These are phyloP conservation scores for Capronia epimyces DNA, from an alignment of 2,329 filamentous ascomycete genomes.

Conservation along the genomic window DNA sequence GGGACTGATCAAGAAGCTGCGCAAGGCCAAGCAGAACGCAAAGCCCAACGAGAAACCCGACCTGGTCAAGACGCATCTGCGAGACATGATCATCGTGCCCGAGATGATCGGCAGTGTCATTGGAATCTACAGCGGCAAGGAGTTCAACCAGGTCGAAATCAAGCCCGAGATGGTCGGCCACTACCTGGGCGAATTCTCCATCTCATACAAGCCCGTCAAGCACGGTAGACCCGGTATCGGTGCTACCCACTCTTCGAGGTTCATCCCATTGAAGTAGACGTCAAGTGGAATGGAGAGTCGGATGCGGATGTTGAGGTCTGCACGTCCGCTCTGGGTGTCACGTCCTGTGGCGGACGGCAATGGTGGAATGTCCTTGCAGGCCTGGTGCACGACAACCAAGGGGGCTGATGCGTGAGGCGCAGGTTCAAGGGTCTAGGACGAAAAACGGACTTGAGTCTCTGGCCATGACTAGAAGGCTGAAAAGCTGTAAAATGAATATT, in stretches of 20 bases:
- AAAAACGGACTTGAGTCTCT: not conserved
- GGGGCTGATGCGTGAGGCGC: not conserved
- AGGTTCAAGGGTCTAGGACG: not conserved
- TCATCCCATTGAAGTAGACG: slow-evolving; percentile 97
- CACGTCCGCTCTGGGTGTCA: too few relatives aligned
- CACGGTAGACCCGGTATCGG: slow-evolving; percentile 99
- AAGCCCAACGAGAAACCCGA: slow-evolving; percentile 99
- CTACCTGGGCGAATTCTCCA: slow-evolving; percentile 98
- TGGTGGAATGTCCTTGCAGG: not conserved
- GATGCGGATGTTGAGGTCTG: not conserved
- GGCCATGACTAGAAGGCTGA: slow-evolving; percentile 5
- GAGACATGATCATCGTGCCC: slow-evolving; percentile 99
- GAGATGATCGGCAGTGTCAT: slow-evolving; percentile 99
- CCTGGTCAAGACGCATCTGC: slow-evolving; percentile 97
- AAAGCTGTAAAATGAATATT: slow-evolving; percentile 2
- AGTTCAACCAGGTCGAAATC: slow-evolving; percentile 99
- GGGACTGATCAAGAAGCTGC: slow-evolving; percentile 99
- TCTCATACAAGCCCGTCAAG: slow-evolving; percentile 99
- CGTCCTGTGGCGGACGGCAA: not conserved
- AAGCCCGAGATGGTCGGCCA: slow-evolving; percentile 99
- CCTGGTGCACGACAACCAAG: not conserved
- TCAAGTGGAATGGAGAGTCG: not conserved
- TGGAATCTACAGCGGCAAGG: slow-evolving; percentile 99
- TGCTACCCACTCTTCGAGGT: slow-evolving; percentile 99
- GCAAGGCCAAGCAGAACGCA: slow-evolving; percentile 98